Evolutionary conservation across 805 yeast genomes (phyloP).

Genomic region (Debaryomyces prosopidis): DNA sequence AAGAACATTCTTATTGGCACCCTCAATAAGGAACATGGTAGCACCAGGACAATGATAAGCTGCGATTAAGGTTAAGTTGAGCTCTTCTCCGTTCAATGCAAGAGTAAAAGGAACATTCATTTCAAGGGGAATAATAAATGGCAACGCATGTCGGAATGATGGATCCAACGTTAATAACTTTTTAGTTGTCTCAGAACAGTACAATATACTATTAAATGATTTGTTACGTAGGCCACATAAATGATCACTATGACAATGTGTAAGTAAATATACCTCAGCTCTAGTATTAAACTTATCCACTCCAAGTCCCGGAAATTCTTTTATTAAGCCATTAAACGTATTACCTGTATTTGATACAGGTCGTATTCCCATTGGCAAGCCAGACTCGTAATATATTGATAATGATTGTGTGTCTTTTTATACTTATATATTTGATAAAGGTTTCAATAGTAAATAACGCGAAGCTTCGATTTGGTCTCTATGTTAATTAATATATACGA

Average conservation of each 20-base stretch:
- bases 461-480: no score
- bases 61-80: conserved; percentile 44
- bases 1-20: conserved; percentile 33
- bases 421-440: not conserved
- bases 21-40: conserved; percentile 51
- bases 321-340: conserved; percentile 40
- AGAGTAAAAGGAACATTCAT: conserved; percentile 21
- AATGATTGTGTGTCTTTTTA: not conserved
- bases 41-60: conserved; percentile 65
- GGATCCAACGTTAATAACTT: conserved; percentile 19
- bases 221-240: conserved; percentile 44
- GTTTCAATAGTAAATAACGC: not conserved
- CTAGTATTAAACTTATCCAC: conserved; percentile 33
- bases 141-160: conserved; percentile 16
- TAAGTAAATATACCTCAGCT: conserved; percentile 33
- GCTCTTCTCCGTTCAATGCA: conserved; percentile 9
- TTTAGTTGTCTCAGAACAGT: conserved; percentile 43
- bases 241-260: conserved; percentile 61
- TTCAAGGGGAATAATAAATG: conserved; percentile 17
- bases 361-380: not conserved
- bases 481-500: not conserved
- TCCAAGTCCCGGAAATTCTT: conserved; percentile 50
- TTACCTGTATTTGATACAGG: not conserved
- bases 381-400: not conserved
- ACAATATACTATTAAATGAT: conserved; percentile 42